Evolutionary conservation across 805 yeast genomes (phyloP), one percentile per base, ranked within the genome.

Genomic region (Candida michaelii): DNA sequence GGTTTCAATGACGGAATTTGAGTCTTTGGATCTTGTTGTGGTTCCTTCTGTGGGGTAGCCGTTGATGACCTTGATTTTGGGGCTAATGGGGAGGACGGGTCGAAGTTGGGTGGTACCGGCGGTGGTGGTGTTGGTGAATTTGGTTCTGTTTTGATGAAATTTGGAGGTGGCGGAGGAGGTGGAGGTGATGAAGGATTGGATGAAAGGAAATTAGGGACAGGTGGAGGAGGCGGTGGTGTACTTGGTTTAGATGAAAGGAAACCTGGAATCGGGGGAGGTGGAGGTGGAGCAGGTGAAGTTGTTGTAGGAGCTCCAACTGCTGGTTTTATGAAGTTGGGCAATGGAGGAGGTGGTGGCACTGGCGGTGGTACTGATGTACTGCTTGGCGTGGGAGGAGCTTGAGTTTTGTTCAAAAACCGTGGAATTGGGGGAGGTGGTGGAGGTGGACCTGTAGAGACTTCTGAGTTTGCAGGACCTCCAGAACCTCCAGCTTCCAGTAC

Each of bases 1-100:
- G 95, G 90, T 48, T 88, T 56, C 5, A 60, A 45, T n/a, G 46
- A 27, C 10, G 53, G 53, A 21, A 49, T 49, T 17, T 29, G 27
- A 13, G 21, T 17, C 24, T 29, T 47, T 10, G 47, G 40, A 17
- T 42, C 36, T 18, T 24, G 27, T 18, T 24, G 37, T 8, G 30
- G 12, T 21, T 7, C 21, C 9, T 18, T 14, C 5, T 23, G 25
- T 23, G 42, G 30, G 11, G 29, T 31, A n/a, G 13, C 39, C 12
- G 40, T 9, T 14, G 30, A n/a, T 3, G 35, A 5, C 7, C 24
- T 16, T 4, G 35, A 19, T 8, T 3, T 11, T n/a, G 41, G 36
- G 27, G 36, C 29, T 5, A 27, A 34, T 23, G 32, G 32, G 23
- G 39, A 33, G 13, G 38, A 30, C 25, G 41, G 43, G 37, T 32